Evolutionary conservation across 345 rosid genomes (phyloP).

Genomic region (Microthlaspi erraticum): DNA sequence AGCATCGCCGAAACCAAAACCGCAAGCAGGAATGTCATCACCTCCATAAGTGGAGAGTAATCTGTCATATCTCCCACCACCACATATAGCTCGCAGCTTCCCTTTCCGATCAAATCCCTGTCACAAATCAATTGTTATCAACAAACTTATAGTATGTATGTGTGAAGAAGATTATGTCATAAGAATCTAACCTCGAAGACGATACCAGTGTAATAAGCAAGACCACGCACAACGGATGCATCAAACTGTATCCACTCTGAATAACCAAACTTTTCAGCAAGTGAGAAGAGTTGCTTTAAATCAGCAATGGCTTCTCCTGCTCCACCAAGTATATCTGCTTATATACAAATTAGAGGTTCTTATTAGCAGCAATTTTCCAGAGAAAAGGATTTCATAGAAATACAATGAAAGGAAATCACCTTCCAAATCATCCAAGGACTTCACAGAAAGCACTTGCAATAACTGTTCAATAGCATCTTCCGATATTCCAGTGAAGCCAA

Average conservation of each 20-base stretch:
- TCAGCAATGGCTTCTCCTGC: conserved; percentile 87
- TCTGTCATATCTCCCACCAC: conserved; percentile 88
- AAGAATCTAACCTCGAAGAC: conserved; percentile 84
- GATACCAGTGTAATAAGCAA: conserved; percentile 95
- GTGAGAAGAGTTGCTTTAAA: conserved; percentile 75
- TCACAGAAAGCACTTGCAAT: conserved; percentile 75
- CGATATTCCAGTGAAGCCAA: conserved; percentile 67
- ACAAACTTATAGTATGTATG: neutral
- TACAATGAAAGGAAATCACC: conserved; percentile 48
- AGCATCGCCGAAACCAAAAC: conserved; percentile 98
- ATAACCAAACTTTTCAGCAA: conserved; percentile 89
- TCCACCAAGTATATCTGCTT: conserved; percentile 74
- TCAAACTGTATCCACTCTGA: conserved; percentile 97
- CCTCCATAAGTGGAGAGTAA: conserved; percentile 92
- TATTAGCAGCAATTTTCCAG: neutral
- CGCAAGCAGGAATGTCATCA: conserved; percentile 94
- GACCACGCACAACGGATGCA: conserved; percentile 96
- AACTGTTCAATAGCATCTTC: conserved; percentile 71
- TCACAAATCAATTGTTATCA: neutral
- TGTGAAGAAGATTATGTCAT: neutral
- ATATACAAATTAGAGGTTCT: conserved; percentile 13
- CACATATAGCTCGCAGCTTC: conserved; percentile 90
- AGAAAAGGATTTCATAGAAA: conserved; percentile 13
- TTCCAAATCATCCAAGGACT: conserved; percentile 78
- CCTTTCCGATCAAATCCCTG: conserved; percentile 90